Conservation (phyloP, 23 red algal genomes). For the Gracilaria vermiculophylla region DNA sequence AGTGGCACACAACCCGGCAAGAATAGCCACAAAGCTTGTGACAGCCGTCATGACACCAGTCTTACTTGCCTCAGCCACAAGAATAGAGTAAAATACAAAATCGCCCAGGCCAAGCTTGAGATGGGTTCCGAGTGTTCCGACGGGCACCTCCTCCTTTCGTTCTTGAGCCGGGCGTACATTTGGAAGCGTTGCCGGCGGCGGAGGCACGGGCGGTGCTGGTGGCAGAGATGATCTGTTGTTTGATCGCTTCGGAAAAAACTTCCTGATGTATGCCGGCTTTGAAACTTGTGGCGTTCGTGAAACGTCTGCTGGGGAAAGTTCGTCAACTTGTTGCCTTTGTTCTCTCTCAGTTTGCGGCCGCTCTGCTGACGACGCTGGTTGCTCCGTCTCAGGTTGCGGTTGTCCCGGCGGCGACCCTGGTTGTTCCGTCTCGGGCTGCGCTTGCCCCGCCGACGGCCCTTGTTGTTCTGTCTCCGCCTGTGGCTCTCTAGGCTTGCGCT, state of each 20-base stretch:
- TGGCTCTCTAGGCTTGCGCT: background rate
- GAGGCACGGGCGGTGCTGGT: background rate
- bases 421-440: background rate
- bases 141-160: constrained; percentile 27
- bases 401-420: background rate
- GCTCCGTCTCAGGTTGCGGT: background rate
- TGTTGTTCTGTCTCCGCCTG: background rate
- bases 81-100: constrained; percentile 90
- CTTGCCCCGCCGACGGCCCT: no score
- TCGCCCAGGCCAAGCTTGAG: constrained; percentile 90
- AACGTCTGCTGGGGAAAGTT: background rate
- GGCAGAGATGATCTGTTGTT: background rate
- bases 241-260: background rate
- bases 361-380: background rate
- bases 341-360: background rate
- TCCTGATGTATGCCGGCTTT: constrained; percentile 8
- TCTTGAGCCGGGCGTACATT: background rate
- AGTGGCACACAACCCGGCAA: constrained; percentile 72
- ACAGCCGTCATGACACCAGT: constrained; percentile 70
- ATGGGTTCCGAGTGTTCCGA: constrained; percentile 68
- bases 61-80: constrained; percentile 71
- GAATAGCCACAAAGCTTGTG: constrained; percentile 72
- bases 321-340: constrained; percentile 7
- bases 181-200: background rate
- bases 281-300: background rate